These are phyloP conservation scores for Zea mays DNA, from an alignment of 176 grass and related monocot species.

Conservation along the genomic window DNA sequence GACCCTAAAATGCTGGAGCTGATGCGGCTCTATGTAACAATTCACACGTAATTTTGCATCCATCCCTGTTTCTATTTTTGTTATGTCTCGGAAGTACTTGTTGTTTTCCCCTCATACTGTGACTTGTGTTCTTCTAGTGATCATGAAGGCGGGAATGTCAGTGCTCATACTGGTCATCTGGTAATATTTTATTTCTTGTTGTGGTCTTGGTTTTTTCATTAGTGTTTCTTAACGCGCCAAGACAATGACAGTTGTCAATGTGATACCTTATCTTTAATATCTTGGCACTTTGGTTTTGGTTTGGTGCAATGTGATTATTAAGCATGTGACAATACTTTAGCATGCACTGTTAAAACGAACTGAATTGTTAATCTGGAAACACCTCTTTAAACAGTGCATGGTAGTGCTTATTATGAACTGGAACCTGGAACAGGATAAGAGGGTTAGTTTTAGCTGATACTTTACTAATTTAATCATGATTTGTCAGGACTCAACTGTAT, in stretches of 20 bases:
- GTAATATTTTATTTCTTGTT: conserved; percentile 51
- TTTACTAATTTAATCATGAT: conserved; percentile 14
- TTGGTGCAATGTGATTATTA: conserved; percentile 9
- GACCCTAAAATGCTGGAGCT: conserved; percentile 98
- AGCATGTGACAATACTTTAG: neutral
- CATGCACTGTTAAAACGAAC: conserved; percentile 1
- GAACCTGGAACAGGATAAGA: neutral
- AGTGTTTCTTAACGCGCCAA: conserved; percentile 17
- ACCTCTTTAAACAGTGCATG: neutral
- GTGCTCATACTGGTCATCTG: conserved; percentile 96
- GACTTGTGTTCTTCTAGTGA: conserved; percentile 57
- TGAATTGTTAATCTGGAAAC: conserved; percentile 1
- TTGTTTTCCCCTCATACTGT: conserved; percentile 12
- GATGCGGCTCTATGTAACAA: conserved; percentile 98
- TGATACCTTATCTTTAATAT: neutral
- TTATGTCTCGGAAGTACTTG: conserved; percentile 30
- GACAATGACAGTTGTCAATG: neutral
- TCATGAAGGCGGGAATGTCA: conserved; percentile 98
- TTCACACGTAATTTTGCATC: conserved; percentile 68
- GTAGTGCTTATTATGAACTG: neutral
- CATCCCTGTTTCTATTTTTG: conserved; percentile 23
- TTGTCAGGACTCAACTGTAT: neutral
- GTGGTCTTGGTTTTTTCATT: conserved; percentile 18
- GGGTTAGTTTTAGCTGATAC: neutral
- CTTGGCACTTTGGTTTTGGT: conserved; percentile 3